A percentile compares a stretch with the other conserved stretches of the same genome.
Conservation (phyloP, 2,329 filamentous ascomycete species). For the Tetracladium maxilliforme region DNA sequence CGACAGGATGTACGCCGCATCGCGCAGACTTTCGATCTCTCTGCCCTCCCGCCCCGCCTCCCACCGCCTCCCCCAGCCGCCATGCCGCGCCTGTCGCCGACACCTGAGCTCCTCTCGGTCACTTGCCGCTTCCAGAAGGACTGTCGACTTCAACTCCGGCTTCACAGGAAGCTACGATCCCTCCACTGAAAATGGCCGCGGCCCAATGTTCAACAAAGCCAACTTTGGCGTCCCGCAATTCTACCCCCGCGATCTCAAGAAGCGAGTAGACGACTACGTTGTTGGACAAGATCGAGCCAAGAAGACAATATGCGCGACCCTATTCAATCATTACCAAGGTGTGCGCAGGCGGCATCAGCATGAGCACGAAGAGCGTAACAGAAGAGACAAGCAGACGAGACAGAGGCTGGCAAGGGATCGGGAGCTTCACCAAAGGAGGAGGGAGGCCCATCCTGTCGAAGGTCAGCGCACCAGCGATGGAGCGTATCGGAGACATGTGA, state of each 20-base stretch:
- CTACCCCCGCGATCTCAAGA: conserved; percentile 61
- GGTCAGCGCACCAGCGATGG: too few species aligned
- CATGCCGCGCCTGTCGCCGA: too few species aligned
- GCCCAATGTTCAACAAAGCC: conserved; percentile 45
- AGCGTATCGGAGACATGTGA: too few species aligned
- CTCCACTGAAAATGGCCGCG: conserved; percentile 31
- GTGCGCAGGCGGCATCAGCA: conserved; percentile 62
- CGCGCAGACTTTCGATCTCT: too few species aligned
- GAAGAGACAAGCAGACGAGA: conserved; percentile 50
- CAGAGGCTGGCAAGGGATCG: conserved; percentile 59
- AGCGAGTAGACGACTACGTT: conserved; percentile 87
- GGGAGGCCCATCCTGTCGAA: conserved; percentile 62
- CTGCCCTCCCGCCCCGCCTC: too few species aligned
- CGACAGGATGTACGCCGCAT: too few species aligned
- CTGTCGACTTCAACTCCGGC: conserved; percentile 36
- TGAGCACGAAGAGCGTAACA: conserved; percentile 47
- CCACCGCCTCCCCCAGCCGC: too few species aligned
- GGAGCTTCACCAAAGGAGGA: conserved; percentile 33
- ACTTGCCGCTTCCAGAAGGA: too few species aligned
- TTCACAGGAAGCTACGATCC: conserved; percentile 47
- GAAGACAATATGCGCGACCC: conserved; percentile 80
- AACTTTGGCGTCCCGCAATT: conserved; percentile 46
- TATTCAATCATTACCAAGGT: conserved; percentile 94
- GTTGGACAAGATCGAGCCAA: conserved; percentile 92
- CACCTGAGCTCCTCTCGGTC: too few species aligned